Evolutionary conservation across 805 yeast species (phyloP).

Genomic region (Nakazawaea siamensis): DNA sequence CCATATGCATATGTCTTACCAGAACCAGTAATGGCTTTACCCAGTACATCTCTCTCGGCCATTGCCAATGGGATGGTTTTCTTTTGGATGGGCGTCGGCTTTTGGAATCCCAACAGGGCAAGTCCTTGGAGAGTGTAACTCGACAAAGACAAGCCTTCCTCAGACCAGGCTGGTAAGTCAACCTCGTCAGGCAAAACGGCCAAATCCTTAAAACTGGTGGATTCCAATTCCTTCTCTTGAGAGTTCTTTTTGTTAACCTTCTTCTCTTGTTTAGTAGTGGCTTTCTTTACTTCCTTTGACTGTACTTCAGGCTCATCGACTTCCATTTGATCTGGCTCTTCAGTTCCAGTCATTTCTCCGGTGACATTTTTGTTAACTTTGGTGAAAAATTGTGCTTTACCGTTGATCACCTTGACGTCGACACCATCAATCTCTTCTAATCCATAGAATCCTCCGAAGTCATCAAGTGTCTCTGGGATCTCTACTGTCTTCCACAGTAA

Average conservation of each 20-base stretch:
- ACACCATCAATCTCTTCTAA: slow-evolving; percentile 94
- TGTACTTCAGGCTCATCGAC: slow-evolving; percentile 14
- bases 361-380: slow-evolving; percentile 19
- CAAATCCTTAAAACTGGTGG: slow-evolving; percentile 4
- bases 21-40: slow-evolving; percentile 96
- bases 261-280: slow-evolving; percentile 8
- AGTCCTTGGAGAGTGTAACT: slow-evolving; percentile 57
- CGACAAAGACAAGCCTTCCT: slow-evolving; percentile 37
- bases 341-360: slow-evolving; percentile 12
- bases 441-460: slow-evolving; percentile 87
- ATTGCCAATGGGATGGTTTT: slow-evolving; percentile 67
- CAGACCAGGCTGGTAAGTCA: slow-evolving; percentile 56
- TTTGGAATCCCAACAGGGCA: slow-evolving; percentile 41
- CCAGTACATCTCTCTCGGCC: slow-evolving; percentile 74
- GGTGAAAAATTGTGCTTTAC: slow-evolving; percentile 52
- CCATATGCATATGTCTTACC: slow-evolving; percentile 97
- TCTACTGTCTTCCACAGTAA: slow-evolving; percentile 77
- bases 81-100: slow-evolving; percentile 83
- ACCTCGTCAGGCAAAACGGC: slow-evolving; percentile 21
- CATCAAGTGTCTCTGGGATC: slow-evolving; percentile 76
- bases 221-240: slow-evolving; percentile 15
- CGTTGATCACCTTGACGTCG: slow-evolving; percentile 66
- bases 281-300: slow-evolving; percentile 10
- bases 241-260: slow-evolving; percentile 18
- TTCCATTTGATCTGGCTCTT: slow-evolving; percentile 16